Conservation (phyloP, 2,329 filamentous ascomycete genomes). For the Aureobasidium namibiae region DNA sequence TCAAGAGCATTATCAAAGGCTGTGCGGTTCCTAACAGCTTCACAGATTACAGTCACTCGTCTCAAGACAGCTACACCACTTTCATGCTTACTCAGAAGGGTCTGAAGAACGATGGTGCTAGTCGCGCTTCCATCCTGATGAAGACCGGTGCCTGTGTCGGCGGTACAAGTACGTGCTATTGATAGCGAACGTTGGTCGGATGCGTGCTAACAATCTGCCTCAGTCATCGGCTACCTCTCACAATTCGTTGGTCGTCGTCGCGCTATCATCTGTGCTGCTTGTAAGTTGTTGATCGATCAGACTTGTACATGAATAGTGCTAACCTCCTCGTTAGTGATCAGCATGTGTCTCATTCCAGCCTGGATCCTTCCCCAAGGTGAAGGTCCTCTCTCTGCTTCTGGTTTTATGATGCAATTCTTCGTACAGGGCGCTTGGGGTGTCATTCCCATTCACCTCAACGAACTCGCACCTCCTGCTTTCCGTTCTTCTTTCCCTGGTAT, state of each 20-base stretch:
- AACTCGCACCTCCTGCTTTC: slow-evolving; percentile 62
- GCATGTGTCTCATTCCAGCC: slow-evolving; percentile 50
- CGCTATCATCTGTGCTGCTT: slow-evolving; percentile 53
- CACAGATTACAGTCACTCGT: slow-evolving; percentile 69
- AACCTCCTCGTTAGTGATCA: background rate
- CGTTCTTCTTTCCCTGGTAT: slow-evolving; percentile 62
- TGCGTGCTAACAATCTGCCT: slow-evolving; percentile 35
- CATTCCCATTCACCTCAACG: slow-evolving; percentile 65
- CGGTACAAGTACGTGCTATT: background rate
- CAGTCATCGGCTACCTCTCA: slow-evolving; percentile 63
- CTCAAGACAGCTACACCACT: slow-evolving; percentile 73
- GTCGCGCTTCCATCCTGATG: slow-evolving; percentile 72
- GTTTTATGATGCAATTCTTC: slow-evolving; percentile 64
- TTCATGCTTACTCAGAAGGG: slow-evolving; percentile 70
- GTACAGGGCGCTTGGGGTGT: slow-evolving; percentile 55
- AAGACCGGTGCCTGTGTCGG: slow-evolving; percentile 61
- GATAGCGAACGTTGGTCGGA: background rate
- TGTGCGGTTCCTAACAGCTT: slow-evolving; percentile 20
- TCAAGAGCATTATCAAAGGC: rapidly evolving
- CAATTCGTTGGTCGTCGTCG: slow-evolving; percentile 68
- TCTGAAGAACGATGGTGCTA: slow-evolving; percentile 54
- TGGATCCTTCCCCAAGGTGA: slow-evolving; percentile 61
- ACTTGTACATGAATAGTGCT: no score
- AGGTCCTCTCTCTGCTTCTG: slow-evolving; percentile 51
- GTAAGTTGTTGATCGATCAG: slow-evolving; percentile 37